Base-by-base conservation (phyloP, 1,284 basidiomycete species). In the Neotropicomus parvogracilis region DNA sequence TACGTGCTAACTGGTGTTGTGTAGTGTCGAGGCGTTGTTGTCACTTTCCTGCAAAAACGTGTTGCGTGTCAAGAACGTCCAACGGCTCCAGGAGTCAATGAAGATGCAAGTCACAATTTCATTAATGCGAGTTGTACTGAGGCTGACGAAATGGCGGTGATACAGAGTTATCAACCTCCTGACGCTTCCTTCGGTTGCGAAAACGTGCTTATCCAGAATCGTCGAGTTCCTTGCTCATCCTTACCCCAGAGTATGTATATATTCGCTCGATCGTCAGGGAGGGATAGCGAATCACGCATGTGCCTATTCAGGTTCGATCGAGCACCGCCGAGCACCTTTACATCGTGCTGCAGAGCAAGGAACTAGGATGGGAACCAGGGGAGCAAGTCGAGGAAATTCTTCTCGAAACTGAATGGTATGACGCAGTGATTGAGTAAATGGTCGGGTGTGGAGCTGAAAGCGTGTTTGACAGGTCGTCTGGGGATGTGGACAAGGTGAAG, bases 321-420 rank as follows among this genome's bases (percentile, higher is more conserved):
- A 80, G 85, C 49, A 81, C 88, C 0, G 88, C 90, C 2, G 93
- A 95, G 64, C 79, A 85, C 53, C 63, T 95, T 0, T 95, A 91
- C 62, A 69, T 90, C 24, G 73, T 78, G 10, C 67, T 91, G 17
- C 87, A 90, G 59, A 79, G 79, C 50, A 75, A 75, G 40, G 86
- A 88, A 50, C 62, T 88, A 7, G 78, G 76, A 0, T 66, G 72
- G 48, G 83, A 87, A 11, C 80, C 79, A 4, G 81, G 83, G 13
- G 83, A 82, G 46, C 53, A 39, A 24, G 75, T 83, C 1, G 91
- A 94, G 61, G 79, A 85, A n/a, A 62, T 88, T 6, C 67, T 95
- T 29, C 67, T 93, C 12, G 86, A 91, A 62, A 92, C 90, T 11
- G 80, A 83, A 61, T 97, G 93, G 92, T 91, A 52, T 51, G 60